Percentiles rank a stretch among this genome's conserved stretches.
phyloP scores from a whole-genome alignment of 345 rosid genomes.

The Heritiera fomes region DNA sequence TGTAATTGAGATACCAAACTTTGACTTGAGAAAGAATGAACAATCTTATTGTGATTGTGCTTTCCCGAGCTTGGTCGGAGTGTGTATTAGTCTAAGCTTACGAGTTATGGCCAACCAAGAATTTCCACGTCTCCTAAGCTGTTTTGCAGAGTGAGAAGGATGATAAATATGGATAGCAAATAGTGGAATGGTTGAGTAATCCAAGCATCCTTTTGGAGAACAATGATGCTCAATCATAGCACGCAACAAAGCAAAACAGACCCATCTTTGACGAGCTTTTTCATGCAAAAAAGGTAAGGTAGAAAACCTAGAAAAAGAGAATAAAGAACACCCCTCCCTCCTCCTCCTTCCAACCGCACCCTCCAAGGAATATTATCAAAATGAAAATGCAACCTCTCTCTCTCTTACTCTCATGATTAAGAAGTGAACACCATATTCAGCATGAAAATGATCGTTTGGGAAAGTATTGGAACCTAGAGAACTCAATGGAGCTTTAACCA shows the following conservation, averaged over 20 bases:
- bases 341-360: not conserved
- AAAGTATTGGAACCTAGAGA: not conserved
- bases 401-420: not conserved
- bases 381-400: not conserved
- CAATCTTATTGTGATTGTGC: not conserved
- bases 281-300: not conserved
- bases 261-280: not conserved
- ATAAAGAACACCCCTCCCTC: not conserved
- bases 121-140: conserved; percentile 16
- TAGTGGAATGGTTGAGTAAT: conserved; percentile 18
- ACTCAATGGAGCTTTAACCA: not conserved
- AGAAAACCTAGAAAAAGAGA: not conserved
- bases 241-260: conserved; percentile 16
- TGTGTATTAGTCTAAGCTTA: not conserved
- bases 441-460: not conserved
- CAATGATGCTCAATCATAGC: conserved; percentile 22
- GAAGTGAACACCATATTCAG: not conserved
- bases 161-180: conserved; percentile 14
- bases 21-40: not conserved
- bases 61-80: not conserved
- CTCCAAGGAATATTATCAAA: not conserved
- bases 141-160: no score
- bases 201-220: conserved; percentile 15
- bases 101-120: conserved; percentile 20
- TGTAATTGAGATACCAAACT: not conserved